Percentiles rank a stretch among this genome's conserved stretches.
Evolutionary conservation across 257 asterid genomes (phyloP).

Genomic region (Solanum phureja): DNA sequence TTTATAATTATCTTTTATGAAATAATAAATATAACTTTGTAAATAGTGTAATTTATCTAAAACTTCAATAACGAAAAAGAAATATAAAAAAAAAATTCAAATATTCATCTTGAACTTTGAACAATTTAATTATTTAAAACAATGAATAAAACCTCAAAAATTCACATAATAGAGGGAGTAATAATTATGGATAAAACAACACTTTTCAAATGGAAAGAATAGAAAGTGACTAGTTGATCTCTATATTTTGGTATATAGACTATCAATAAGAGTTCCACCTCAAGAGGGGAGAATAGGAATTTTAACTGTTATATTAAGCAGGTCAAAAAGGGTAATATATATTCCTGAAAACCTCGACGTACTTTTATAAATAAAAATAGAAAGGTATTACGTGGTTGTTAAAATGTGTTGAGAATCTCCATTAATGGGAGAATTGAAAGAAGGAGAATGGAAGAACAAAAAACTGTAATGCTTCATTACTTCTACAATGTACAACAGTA

Average conservation of each 20-base stretch:
- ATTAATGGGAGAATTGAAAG: no score
- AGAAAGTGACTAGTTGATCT: background rate
- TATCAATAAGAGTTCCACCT: background rate
- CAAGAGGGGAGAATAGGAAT: background rate
- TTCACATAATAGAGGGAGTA: background rate
- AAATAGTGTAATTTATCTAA: no score
- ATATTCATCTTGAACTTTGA: no score
- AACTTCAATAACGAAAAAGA: no score
- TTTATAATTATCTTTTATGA: no score
- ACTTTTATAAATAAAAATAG: background rate
- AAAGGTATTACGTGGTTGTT: background rate
- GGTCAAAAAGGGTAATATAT: background rate
- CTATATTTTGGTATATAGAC: background rate
- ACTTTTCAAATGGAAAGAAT: background rate
- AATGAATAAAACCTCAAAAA: background rate
- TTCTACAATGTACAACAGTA: no score
- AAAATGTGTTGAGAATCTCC: background rate
- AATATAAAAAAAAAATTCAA: no score
- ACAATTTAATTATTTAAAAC: no score
- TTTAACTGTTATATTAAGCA: background rate
- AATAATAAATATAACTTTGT: background rate
- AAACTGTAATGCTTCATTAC: no score
- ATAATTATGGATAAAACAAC: background rate
- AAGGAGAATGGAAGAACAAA: no score
- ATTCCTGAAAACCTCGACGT: background rate